phyloP scores from a whole-genome alignment of 139 green algal species.

The Choricystis sp. region DNA sequence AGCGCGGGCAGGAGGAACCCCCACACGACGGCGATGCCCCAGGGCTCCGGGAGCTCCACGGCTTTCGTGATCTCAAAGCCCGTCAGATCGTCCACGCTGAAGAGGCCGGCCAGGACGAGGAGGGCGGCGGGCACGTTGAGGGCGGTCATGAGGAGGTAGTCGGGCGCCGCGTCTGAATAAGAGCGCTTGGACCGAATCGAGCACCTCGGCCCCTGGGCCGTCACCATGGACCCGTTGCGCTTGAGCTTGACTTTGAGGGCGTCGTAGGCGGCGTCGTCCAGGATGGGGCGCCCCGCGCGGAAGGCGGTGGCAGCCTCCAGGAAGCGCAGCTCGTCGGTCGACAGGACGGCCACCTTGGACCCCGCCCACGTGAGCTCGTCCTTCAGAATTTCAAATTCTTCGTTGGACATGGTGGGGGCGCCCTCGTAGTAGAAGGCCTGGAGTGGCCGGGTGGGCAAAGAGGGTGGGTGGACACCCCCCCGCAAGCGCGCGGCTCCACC shows the following conservation, averaged over 20 bases:
- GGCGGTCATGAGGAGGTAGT: constrained; percentile 66
- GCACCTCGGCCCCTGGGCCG: constrained; percentile 53
- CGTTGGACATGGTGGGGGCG: constrained; percentile 52
- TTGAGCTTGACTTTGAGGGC: constrained; percentile 19
- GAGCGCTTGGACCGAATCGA: constrained; percentile 53
- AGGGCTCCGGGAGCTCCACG: constrained; percentile 66
- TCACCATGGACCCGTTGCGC: constrained; percentile 2
- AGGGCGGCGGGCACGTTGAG: constrained; percentile 69
- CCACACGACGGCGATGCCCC: constrained; percentile 64
- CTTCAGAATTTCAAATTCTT: constrained; percentile 75
- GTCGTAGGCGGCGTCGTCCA: constrained; percentile 74
- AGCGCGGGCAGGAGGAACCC: constrained; percentile 58
- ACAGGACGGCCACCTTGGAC: constrained; percentile 45
- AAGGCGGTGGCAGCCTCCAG: constrained; percentile 62
- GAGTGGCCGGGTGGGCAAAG: background rate
- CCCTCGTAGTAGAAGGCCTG: constrained; percentile 54
- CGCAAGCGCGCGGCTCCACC: constrained; percentile 1
- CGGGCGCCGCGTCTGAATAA: constrained; percentile 46
- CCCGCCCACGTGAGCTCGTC: constrained; percentile 74
- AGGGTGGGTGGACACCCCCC: background rate
- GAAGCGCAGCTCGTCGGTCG: constrained; percentile 61
- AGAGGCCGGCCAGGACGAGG: constrained; percentile 50
- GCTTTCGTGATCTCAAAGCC: constrained; percentile 59
- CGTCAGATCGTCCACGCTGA: constrained; percentile 67
- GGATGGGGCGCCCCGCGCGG: constrained; percentile 43